Evolutionary conservation across 495 filamentous ascomycete genomes (phyloP).

Genomic region (Chaetomium fimeti): DNA sequence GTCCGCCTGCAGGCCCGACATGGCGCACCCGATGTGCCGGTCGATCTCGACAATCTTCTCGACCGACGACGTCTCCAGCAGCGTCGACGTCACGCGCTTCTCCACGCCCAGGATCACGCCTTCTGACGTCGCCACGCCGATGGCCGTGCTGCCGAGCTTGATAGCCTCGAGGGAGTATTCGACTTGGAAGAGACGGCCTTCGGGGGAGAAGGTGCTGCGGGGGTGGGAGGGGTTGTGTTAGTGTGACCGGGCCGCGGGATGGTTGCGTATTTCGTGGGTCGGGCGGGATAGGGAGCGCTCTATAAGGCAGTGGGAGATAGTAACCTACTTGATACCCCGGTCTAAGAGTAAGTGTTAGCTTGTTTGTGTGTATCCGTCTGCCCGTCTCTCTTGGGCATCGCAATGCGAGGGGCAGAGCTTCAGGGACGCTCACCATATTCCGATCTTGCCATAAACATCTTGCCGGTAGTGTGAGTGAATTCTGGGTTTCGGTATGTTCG

Average conservation of each 20-base stretch:
- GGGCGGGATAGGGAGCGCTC: slow-evolving; percentile 2
- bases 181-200: slow-evolving; percentile 99
- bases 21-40: slow-evolving; percentile 96
- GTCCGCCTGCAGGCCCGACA: slow-evolving; percentile 96
- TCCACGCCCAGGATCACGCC: slow-evolving; percentile 96
- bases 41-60: slow-evolving; percentile 99
- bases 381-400: neutral
- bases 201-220: slow-evolving; percentile 94
- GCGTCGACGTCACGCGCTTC: slow-evolving; percentile 96
- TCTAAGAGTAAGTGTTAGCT: slow-evolving; percentile 57
- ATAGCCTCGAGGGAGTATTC: slow-evolving; percentile 99
- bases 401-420: neutral
- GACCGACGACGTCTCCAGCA: slow-evolving; percentile 94
- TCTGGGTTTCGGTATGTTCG: slow-evolving; percentile 23
- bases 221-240: slow-evolving; percentile 12
- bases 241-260: neutral
- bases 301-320: neutral
- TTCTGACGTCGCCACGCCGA: slow-evolving; percentile 90
- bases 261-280: neutral
- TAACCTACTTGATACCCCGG: slow-evolving; percentile 93
- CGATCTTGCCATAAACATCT: slow-evolving; percentile 99
- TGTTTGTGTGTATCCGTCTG: slow-evolving; percentile 24
- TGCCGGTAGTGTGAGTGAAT: slow-evolving; percentile 46
- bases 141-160: slow-evolving; percentile 97
- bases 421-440: slow-evolving; percentile 77